These are phyloP conservation scores for Ramichloridium luteum DNA, from an alignment of 2,329 filamentous ascomycete species.

Conservation along the genomic window DNA sequence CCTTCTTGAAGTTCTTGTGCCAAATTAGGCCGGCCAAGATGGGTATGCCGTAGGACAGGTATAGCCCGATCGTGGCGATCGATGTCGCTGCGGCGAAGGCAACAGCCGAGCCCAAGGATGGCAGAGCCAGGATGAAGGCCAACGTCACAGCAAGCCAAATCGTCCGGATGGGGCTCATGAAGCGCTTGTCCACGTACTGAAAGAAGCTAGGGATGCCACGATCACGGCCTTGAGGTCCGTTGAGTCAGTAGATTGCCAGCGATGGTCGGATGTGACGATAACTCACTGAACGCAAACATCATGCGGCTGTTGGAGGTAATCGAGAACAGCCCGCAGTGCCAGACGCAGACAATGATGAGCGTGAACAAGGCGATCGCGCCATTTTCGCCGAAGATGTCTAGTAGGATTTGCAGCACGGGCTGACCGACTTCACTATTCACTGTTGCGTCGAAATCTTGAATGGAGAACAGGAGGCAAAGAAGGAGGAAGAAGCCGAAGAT, in stretches of 20 bases:
- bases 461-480: constrained; percentile 44
- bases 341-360: constrained; percentile 47
- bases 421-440: constrained; percentile 37
- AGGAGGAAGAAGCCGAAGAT: constrained; percentile 50
- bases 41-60: constrained; percentile 46
- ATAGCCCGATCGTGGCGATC: constrained; percentile 48
- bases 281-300: constrained; percentile 44
- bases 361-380: constrained; percentile 45
- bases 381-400: constrained; percentile 44
- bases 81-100: constrained; percentile 47
- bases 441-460: constrained; percentile 43
- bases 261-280: constrained; percentile 7
- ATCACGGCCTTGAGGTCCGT: constrained; percentile 30
- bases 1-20: constrained; percentile 40
- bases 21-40: constrained; percentile 45
- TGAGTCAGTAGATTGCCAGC: neutral
- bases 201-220: constrained; percentile 45
- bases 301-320: constrained; percentile 46
- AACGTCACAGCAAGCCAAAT: constrained; percentile 45
- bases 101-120: constrained; percentile 42
- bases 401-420: constrained; percentile 46
- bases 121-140: constrained; percentile 44
- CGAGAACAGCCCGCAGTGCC: constrained; percentile 49
- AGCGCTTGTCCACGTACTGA: constrained; percentile 39
- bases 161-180: constrained; percentile 39